A percentile compares a stretch with the other conserved stretches of the same genome.
Conservation (phyloP, 2,329 filamentous ascomycete genomes). For the Penicillium sp. region DNA sequence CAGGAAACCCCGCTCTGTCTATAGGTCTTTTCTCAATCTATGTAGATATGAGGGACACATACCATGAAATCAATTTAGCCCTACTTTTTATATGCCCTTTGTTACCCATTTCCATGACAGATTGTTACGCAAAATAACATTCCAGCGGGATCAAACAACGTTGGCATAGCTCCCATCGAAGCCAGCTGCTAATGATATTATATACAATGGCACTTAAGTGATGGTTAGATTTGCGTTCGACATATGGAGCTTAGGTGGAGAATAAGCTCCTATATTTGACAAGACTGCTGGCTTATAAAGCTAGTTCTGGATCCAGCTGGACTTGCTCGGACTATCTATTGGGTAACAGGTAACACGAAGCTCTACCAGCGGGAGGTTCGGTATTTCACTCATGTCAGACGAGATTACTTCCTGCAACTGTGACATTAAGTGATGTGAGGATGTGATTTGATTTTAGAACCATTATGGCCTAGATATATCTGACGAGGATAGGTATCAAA, state of each 20-base stretch:
- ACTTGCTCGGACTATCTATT: neutral
- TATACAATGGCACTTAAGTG: neutral
- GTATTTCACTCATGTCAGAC: neutral
- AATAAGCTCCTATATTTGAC: neutral
- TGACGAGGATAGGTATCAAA: neutral
- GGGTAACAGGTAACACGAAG: neutral
- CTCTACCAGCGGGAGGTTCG: neutral
- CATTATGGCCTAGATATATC: neutral
- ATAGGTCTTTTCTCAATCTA: neutral
- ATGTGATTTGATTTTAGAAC: neutral
- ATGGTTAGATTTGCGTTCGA: neutral
- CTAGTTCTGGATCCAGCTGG: neutral
- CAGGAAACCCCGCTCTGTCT: neutral
- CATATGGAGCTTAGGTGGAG: neutral
- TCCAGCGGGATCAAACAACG: neutral
- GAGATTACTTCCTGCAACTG: neutral
- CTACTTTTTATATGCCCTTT: neutral
- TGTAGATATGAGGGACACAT: neutral
- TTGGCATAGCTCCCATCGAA: neutral
- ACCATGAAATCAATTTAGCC: neutral
- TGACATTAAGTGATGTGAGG: neutral
- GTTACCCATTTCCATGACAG: neutral
- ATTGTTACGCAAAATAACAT: neutral
- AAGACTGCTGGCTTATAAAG: neutral
- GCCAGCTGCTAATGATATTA: neutral